A percentile compares a stretch with the other conserved stretches of the same genome.
phyloP scores from a whole-genome alignment of 768 basidiomycete genomes.

The Neoboletus brunneissimus region DNA sequence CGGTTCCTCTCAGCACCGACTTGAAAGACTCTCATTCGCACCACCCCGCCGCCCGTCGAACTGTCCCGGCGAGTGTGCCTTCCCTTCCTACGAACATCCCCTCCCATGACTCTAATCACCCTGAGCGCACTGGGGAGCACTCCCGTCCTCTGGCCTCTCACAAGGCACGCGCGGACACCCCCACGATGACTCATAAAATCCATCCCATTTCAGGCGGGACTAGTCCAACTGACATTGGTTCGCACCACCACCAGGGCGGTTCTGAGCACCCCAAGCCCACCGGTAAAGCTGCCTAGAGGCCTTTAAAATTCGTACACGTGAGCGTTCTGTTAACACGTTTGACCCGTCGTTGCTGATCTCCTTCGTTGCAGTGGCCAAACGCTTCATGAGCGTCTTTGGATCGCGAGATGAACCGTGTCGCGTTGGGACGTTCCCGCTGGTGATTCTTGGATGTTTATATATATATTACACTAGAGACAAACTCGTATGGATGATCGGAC shows the following conservation, averaged over 20 bases:
- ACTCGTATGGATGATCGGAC: background rate
- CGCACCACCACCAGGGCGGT: background rate
- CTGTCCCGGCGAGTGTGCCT: background rate
- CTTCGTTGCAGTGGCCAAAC: background rate
- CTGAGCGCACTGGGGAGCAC: background rate
- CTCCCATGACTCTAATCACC: background rate
- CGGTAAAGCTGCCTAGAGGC: background rate
- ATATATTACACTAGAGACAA: background rate
- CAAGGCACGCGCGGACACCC: background rate
- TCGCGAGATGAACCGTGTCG: background rate
- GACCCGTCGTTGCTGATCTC: background rate
- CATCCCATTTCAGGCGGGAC: background rate
- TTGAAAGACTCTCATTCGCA: background rate
- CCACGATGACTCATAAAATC: background rate
- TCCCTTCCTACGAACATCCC: background rate
- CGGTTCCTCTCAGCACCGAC: background rate
- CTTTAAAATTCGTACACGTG: background rate
- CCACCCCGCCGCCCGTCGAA: background rate
- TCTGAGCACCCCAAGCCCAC: background rate
- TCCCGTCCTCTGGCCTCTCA: background rate
- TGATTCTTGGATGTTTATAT: background rate
- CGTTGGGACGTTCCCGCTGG: background rate
- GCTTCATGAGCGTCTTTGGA: background rate
- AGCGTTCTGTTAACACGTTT: background rate
- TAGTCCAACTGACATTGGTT: background rate